phyloP scores from a whole-genome alignment of 306 rosid genomes.

The Dalbergia cochinchinensis region DNA sequence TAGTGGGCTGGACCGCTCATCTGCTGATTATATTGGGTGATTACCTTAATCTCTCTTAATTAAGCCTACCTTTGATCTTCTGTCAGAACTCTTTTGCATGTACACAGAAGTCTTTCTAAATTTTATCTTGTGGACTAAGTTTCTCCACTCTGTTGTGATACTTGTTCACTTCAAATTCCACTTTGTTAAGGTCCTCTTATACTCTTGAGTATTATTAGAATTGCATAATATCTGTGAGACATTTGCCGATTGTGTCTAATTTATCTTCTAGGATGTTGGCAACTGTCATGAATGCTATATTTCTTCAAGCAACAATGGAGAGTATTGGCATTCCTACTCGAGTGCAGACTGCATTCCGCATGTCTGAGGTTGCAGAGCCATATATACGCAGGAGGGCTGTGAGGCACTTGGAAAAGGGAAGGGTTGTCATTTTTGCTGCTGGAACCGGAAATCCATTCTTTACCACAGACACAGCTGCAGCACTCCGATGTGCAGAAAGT shows the following conservation, averaged over 20 bases:
- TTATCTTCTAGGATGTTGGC: conserved; percentile 85
- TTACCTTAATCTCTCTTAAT: conserved; percentile 41
- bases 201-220: background rate
- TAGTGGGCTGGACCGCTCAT: conserved; percentile 94
- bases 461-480: conserved; percentile 97
- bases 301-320: conserved; percentile 99
- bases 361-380: conserved; percentile 99
- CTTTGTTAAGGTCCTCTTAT: conserved; percentile 2
- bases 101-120: background rate
- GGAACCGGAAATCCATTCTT: conserved; percentile 99
- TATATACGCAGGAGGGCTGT: conserved; percentile 97
- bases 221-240: background rate
- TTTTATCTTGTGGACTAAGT: conserved; percentile 2
- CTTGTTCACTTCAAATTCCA: conserved; percentile 6
- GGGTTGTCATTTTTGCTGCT: conserved; percentile 98
- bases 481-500: conserved; percentile 98
- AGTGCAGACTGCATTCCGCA: conserved; percentile 97
- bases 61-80: conserved; percentile 26
- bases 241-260: conserved; percentile 24
- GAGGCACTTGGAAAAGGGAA: conserved; percentile 94
- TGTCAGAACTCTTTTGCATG: conserved; percentile 32
- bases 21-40: conserved; percentile 97
- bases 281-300: conserved; percentile 96
- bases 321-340: conserved; percentile 97
- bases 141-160: conserved; percentile 2